A percentile compares a stretch with the other conserved stretches of the same genome.
phyloP scores from a whole-genome alignment of 2,329 filamentous ascomycete species.

The Neofusicoccum laricinum region DNA sequence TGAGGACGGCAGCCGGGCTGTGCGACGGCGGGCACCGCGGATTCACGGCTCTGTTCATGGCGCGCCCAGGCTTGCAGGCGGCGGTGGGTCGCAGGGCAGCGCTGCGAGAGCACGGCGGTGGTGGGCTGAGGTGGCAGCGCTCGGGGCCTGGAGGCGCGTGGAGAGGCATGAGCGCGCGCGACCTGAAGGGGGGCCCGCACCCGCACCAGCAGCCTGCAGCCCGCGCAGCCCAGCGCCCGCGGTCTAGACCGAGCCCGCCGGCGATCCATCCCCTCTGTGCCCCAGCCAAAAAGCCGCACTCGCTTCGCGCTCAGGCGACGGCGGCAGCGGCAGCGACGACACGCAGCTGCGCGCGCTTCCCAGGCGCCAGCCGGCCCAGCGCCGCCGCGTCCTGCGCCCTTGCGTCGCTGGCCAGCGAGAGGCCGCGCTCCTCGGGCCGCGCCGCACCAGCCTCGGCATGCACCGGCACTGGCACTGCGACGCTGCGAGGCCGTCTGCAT shows the following conservation, averaged over 20 bases:
- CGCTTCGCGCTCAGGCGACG: not conserved
- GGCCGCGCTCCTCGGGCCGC: not conserved
- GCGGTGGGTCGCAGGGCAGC: not conserved
- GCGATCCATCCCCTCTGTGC: no score
- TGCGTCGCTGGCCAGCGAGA: no score
- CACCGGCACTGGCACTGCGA: not conserved
- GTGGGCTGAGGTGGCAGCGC: not conserved
- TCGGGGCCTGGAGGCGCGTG: not conserved
- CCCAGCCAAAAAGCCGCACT: no score
- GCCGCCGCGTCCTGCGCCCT: not conserved
- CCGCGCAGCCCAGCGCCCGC: no score
- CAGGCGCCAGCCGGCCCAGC: not conserved
- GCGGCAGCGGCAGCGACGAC: no score
- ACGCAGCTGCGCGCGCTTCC: no score
- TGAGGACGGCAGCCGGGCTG: not conserved
- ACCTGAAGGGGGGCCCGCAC: not conserved
- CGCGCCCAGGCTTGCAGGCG: not conserved
- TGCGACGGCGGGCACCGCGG: conserved; percentile 3
- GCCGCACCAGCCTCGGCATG: not conserved
- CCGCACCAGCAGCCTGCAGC: not conserved
- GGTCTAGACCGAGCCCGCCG: not conserved
- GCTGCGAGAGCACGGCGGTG: not conserved
- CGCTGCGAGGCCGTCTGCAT: not conserved
- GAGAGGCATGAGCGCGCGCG: not conserved
- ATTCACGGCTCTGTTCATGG: conserved; percentile 7